Conservation (phyloP, 2,329 filamentous ascomycete species). For the Tolypocladium nubicola region DNA sequence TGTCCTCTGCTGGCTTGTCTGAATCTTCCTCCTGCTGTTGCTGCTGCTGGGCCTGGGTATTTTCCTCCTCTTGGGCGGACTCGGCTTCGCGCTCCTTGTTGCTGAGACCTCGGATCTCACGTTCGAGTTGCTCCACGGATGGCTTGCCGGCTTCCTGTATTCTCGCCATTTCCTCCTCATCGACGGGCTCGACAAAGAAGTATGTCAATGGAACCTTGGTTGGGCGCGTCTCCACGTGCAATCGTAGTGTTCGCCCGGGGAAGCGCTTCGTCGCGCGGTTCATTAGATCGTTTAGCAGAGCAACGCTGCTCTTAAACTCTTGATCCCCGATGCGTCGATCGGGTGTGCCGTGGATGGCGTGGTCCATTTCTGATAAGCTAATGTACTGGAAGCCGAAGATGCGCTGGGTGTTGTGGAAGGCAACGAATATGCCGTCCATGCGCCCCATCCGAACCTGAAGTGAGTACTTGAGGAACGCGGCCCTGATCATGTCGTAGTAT, state of each 20-base stretch:
- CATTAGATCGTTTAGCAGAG: slow-evolving; percentile 68
- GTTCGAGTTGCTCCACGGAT: slow-evolving; percentile 60
- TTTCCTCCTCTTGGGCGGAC: slow-evolving; percentile 6
- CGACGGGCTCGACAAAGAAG: slow-evolving; percentile 80
- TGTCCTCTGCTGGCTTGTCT: slow-evolving; percentile 9
- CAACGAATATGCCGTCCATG: slow-evolving; percentile 98
- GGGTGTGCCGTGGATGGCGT: slow-evolving; percentile 70
- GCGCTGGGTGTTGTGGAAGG: slow-evolving; percentile 86
- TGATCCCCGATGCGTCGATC: slow-evolving; percentile 60
- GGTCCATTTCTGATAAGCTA: slow-evolving; percentile 75
- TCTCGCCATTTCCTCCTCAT: slow-evolving; percentile 55
- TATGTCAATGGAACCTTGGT: slow-evolving; percentile 61
- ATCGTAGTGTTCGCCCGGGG: slow-evolving; percentile 63
- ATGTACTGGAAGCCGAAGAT: slow-evolving; percentile 99
- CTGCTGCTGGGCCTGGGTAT: slow-evolving; percentile 9
- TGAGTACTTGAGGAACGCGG: slow-evolving; percentile 93
- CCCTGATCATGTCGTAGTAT: slow-evolving; percentile 91
- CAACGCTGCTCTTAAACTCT: slow-evolving; percentile 76
- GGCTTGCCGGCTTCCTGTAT: slow-evolving; percentile 62
- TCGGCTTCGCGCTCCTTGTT: slow-evolving; percentile 18
- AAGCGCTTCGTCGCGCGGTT: slow-evolving; percentile 65
- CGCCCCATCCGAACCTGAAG: slow-evolving; percentile 92
- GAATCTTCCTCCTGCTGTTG: slow-evolving; percentile 10
- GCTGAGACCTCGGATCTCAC: slow-evolving; percentile 42
- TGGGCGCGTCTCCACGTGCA: slow-evolving; percentile 71